Evolutionary conservation across 1,284 basidiomycete species (phyloP), one percentile per base, ranked within the genome.

Genomic region (Fomes fomentarius): DNA sequence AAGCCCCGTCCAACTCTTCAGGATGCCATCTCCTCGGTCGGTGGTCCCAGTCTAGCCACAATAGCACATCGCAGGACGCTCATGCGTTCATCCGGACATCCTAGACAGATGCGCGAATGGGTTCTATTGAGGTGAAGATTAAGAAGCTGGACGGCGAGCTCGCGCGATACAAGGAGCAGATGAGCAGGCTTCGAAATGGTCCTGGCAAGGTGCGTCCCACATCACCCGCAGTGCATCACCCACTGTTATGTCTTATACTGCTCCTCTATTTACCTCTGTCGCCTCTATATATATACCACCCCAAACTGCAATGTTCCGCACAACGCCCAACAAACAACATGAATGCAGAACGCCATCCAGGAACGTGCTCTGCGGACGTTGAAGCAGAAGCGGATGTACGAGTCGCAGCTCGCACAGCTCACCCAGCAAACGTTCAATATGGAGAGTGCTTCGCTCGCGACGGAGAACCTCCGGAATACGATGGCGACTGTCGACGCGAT

Each of bases 401-500:
- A 99, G 71, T 78, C 78, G 14, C 97, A 99, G 72, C 82, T 98
- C 33, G 81, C 85, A 9, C 94, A 98, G 71, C 81, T 99, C 12
- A 81, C 91, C 44, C 97, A 99, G 71, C 97, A 99, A 73, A 89
- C 93, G 21, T 99, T 94, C 79, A 99, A 99, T 74, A 99, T 99
- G 94, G 96, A 99, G 76, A 96, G 94, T 59, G 92, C 96, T 22
- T 86, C 91, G 10, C 87, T 99, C 72, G 91, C 94, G 15, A 98
- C 96, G 4, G 97, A 99, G 74, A 99, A 99, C 73, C 75, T 99
- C 63, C 86, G 94, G 59, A 99, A 98, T 70, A 99, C 97, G 65
- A 99, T 99, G 97, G 96, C 95, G n/a, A 99, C 97, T 0, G 89
- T 99, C 21, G 94, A 98, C 66, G 97, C 95, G 5, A 98, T 99